Conservation (phyloP, 441 rosid species). For the Syzygium malaccense region DNA sequence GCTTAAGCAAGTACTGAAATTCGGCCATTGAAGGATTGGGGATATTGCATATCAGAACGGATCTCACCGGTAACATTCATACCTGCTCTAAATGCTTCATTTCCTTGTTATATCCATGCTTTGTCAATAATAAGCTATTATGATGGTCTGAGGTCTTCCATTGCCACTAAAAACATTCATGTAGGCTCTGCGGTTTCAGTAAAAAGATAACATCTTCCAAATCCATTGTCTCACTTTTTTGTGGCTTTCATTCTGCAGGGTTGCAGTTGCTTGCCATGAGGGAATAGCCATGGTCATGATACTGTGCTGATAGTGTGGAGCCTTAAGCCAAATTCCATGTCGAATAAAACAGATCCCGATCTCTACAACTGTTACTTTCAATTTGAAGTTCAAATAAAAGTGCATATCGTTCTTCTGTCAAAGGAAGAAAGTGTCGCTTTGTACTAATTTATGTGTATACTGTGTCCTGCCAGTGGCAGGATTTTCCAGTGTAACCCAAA, state of each 20-base stretch:
- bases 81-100: background rate
- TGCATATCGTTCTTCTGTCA: background rate
- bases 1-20: background rate
- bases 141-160: background rate
- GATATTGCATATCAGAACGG: background rate
- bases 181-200: background rate
- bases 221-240: too few species aligned
- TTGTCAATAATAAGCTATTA: background rate
- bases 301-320: background rate
- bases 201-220: too few species aligned
- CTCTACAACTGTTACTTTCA: background rate
- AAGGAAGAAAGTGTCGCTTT: background rate
- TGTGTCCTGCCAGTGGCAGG: background rate
- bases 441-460: background rate
- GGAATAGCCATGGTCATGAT: background rate
- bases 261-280: constrained; percentile 2
- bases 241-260: background rate
- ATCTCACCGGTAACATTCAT: background rate
- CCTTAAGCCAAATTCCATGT: background rate
- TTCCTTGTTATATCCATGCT: background rate
- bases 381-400: background rate
- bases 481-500: background rate
- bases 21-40: background rate
- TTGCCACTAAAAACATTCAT: background rate
- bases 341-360: background rate